phyloP scores from a whole-genome alignment of 192 early-diverging fungal species.

The Coemansia sp. region DNA sequence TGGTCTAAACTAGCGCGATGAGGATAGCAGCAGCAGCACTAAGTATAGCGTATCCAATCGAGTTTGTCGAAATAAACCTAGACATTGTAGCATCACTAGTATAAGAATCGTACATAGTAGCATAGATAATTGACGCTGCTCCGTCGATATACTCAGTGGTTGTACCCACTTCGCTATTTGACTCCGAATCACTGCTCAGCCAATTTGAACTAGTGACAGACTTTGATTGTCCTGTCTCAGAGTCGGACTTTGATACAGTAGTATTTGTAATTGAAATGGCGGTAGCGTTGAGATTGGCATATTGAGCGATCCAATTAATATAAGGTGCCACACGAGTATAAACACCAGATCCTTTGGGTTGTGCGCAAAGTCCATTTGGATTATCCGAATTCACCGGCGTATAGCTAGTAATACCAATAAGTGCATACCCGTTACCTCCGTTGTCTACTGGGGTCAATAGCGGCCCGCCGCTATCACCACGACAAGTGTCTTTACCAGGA shows the following conservation, averaged over 20 bases:
- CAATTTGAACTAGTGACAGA: background rate
- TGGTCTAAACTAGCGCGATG: background rate
- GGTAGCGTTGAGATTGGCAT: slow-evolving; percentile 16
- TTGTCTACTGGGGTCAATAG: slow-evolving; percentile 17
- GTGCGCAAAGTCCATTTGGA: slow-evolving; percentile 38
- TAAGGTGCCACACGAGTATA: slow-evolving; percentile 37
- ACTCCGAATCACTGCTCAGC: background rate
- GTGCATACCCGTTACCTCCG: background rate
- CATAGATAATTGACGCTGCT: slow-evolving; percentile 4
- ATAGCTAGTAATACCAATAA: slow-evolving; percentile 41
- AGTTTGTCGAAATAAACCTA: background rate
- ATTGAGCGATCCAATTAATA: slow-evolving; percentile 34
- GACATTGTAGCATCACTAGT: background rate
- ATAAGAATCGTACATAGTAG: background rate
- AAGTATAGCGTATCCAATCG: background rate
- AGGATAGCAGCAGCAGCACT: background rate
- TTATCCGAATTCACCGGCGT: slow-evolving; percentile 24
- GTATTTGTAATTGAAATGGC: slow-evolving; percentile 14
- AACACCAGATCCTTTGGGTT: slow-evolving; percentile 25
- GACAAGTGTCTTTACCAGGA: slow-evolving; percentile 47
- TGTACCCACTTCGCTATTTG: background rate
- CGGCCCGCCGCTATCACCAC: slow-evolving; percentile 54
- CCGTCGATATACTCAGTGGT: background rate
- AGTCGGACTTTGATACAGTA: background rate
- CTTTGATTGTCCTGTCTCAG: background rate